Conservation (phyloP, 345 rosid species). For the Populus simonii region DNA sequence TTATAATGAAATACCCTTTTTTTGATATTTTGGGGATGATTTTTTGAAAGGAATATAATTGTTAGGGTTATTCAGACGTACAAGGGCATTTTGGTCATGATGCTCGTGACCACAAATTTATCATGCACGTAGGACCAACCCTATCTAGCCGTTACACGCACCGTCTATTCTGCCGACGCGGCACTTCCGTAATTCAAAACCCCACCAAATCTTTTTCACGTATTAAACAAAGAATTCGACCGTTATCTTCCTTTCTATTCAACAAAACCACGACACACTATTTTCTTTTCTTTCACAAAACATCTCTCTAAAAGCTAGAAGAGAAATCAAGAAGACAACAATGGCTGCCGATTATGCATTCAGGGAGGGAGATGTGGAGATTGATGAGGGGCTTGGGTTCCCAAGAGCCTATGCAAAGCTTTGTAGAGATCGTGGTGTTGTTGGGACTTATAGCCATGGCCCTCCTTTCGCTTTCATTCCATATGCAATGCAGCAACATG, state of each 20-base stretch:
- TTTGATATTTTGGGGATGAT: too few relatives aligned
- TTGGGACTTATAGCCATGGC: conserved; percentile 41
- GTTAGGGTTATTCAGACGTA: too few relatives aligned
- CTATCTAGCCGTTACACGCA: conserved; percentile 19
- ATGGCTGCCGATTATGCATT: conserved; percentile 44
- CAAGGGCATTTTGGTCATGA: background rate
- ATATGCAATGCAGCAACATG: conserved; percentile 48
- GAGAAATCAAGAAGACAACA: background rate
- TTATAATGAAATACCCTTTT: too few relatives aligned
- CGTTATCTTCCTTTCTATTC: conserved; percentile 12
- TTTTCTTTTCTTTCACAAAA: background rate
- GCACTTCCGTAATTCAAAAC: conserved; percentile 19
- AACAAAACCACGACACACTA: background rate
- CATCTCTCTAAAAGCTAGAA: background rate
- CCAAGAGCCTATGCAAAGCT: conserved; percentile 74
- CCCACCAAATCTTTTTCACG: background rate
- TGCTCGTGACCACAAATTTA: background rate
- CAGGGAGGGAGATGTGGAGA: conserved; percentile 52
- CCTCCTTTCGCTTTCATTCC: conserved; percentile 84
- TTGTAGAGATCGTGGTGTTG: conserved; percentile 45
- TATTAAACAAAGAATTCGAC: conserved; percentile 20
- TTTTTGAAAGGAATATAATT: too few relatives aligned
- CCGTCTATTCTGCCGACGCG: conserved; percentile 9
- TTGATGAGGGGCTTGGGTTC: conserved; percentile 68
- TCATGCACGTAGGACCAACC: background rate